Evolutionary conservation across 192 early-diverging fungal species (phyloP), one percentile per base, ranked within the genome.

Genomic region (Podila epigama): DNA sequence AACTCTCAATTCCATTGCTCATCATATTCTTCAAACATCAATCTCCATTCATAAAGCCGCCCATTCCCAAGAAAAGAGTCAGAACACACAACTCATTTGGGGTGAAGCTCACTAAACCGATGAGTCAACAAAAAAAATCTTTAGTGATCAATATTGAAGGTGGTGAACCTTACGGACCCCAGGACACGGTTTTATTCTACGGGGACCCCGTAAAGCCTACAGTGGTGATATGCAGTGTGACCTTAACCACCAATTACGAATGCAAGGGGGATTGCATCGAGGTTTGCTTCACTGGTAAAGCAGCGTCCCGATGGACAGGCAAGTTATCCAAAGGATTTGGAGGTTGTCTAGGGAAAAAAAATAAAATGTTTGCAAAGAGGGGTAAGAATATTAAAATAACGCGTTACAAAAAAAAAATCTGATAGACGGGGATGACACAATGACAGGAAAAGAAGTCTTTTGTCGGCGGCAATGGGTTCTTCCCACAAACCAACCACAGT

Each of bases 221-320:
- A 3, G 16, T 60, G 9, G 29, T 69, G 1, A 57, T 35, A 8
- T 57, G 67, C 16, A 57, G 51, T 25, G 51, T 69, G 9, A 44
- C 58, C 29, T 60, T 69, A 57, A 27, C 13, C 2, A 34, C 57
- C 36, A 69, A 69, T 28, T 69, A 69, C 27, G 67, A 69, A 48
- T 69, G 58, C 34, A 59, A 54, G 36, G 57, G 67, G 9, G 50
- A 60, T 10, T 2, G 37, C 11, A 41, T 59, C 15, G 15, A 54
- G 12, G 53, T 41, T 37, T 35, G 25, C 7, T 68, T 68, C 15
- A 16, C 29, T 5, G 66, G 66, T 31, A 44, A 22, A 16, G 54
- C 56, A 8, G n/a, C 13, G 20, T 68, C 39, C 25, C 27, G 12
- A 11, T 68, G 53, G 29, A 7, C 40, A 51, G 66, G 66, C 27